These are phyloP conservation scores for Sabuloglossum arenarium DNA, from an alignment of 495 filamentous ascomycete species.

Conservation along the genomic window DNA sequence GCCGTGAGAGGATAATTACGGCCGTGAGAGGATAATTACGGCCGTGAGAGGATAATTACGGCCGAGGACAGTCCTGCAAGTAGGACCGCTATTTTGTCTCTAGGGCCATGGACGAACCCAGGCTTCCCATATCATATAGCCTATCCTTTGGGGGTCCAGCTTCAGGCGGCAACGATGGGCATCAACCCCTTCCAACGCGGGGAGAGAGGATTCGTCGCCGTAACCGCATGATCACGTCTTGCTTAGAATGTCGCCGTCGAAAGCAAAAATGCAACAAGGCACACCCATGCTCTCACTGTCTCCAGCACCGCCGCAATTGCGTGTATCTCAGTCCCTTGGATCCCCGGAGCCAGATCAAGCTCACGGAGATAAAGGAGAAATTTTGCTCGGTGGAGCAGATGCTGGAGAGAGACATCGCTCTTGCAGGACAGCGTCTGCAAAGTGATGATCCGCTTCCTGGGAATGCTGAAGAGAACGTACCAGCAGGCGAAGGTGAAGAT, in stretches of 20 bases:
- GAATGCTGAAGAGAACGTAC: conserved; percentile 20
- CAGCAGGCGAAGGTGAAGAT: conserved; percentile 23
- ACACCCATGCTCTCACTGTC: conserved; percentile 51
- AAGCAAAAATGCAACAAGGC: conserved; percentile 67
- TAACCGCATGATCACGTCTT: conserved; percentile 48
- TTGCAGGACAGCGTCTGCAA: conserved; percentile 5
- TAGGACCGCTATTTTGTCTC: not conserved
- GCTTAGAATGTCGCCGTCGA: conserved; percentile 51
- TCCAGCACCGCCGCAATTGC: conserved; percentile 37
- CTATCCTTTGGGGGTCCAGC: not conserved
- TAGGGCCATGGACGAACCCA: not conserved
- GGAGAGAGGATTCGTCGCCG: conserved; percentile 30
- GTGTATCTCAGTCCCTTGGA: conserved; percentile 42
- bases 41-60: not conserved
- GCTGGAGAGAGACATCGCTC: conserved; percentile 33
- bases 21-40: no score
- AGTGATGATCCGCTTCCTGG: conserved; percentile 2
- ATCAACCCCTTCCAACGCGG: not conserved
- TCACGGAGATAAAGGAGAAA: conserved; percentile 51
- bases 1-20: not conserved
- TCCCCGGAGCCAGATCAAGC: conserved; percentile 33
- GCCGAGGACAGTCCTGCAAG: not conserved
- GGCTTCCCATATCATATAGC: not conserved
- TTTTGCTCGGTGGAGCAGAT: conserved; percentile 41
- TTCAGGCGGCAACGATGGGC: not conserved